Evolutionary conservation across 2,329 filamentous ascomycete genomes (phyloP).

Genomic region (Sphaerulina musiva): DNA sequence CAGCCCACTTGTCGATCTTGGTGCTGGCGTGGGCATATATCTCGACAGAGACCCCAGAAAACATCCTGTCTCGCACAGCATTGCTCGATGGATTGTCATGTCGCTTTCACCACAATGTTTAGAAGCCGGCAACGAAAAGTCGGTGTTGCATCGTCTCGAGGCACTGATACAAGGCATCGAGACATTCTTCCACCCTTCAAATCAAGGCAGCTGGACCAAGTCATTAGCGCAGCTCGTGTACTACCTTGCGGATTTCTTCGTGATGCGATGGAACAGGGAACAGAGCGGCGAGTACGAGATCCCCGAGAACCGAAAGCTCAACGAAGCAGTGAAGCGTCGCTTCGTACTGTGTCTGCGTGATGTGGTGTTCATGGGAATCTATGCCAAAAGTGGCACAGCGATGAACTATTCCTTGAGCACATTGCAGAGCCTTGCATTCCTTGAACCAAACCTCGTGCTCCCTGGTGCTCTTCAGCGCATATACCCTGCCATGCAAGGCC

Average conservation of each 20-base stretch:
- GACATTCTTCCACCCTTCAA: constrained; percentile 98
- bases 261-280: constrained; percentile 95
- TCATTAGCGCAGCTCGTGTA: constrained; percentile 84
- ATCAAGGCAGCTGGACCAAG: constrained; percentile 85
- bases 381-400: constrained; percentile 86
- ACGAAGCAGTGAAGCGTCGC: constrained; percentile 70
- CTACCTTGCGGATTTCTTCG: constrained; percentile 90
- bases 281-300: constrained; percentile 86
- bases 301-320: constrained; percentile 71
- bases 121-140: constrained; percentile 58
- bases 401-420: constrained; percentile 89
- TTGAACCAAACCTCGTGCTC: constrained; percentile 86
- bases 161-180: constrained; percentile 90
- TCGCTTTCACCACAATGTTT: constrained; percentile 81
- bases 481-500: constrained; percentile 90
- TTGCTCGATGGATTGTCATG: constrained; percentile 88
- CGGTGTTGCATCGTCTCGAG: constrained; percentile 77
- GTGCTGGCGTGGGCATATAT: constrained; percentile 74
- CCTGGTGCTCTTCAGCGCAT: constrained; percentile 92
- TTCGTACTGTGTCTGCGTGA: constrained; percentile 87
- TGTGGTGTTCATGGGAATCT: constrained; percentile 96
- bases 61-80: constrained; percentile 83
- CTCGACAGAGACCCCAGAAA: constrained; percentile 91
- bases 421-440: constrained; percentile 78
- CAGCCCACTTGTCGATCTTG: constrained; percentile 68